phyloP scores from a whole-genome alignment of 1,284 basidiomycete genomes.

The Anthracocystis panici-leucophaei region DNA sequence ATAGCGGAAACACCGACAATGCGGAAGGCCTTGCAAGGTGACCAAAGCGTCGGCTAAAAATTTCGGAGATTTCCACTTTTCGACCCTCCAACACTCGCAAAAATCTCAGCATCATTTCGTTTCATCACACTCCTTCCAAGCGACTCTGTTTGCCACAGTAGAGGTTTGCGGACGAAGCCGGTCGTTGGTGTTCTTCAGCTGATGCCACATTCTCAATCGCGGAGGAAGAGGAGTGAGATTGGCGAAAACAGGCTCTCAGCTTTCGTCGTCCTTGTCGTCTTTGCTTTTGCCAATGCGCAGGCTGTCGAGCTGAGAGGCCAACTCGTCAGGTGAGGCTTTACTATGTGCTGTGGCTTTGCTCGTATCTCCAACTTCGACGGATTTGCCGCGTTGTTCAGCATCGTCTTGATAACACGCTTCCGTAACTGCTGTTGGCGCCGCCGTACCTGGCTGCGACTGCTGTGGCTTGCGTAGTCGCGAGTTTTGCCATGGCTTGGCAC shows the following conservation, averaged over 20 bases:
- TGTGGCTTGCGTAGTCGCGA: conserved; percentile 32
- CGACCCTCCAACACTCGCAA: too few species aligned
- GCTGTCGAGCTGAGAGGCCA: conserved; percentile 20
- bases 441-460: background rate
- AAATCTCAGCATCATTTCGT: too few species aligned
- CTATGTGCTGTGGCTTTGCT: background rate
- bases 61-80: too few species aligned
- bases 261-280: background rate
- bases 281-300: conserved; percentile 18
- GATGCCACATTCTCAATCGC: too few species aligned
- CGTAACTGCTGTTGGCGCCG: conserved; percentile 7
- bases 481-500: conserved; percentile 19
- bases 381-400: background rate
- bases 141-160: too few species aligned
- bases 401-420: conserved; percentile 15
- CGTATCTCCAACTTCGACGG: background rate
- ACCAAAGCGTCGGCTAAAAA: too few species aligned
- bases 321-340: conserved; percentile 13
- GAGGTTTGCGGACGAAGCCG: too few species aligned
- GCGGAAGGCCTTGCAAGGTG: too few species aligned
- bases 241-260: background rate
- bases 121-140: too few species aligned
- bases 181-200: too few species aligned
- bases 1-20: too few species aligned
- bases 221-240: background rate